A percentile compares a stretch with the other conserved stretches of the same genome.
Conservation (phyloP, 768 basidiomycete species). For the Xerocomellus chrysenteron region DNA sequence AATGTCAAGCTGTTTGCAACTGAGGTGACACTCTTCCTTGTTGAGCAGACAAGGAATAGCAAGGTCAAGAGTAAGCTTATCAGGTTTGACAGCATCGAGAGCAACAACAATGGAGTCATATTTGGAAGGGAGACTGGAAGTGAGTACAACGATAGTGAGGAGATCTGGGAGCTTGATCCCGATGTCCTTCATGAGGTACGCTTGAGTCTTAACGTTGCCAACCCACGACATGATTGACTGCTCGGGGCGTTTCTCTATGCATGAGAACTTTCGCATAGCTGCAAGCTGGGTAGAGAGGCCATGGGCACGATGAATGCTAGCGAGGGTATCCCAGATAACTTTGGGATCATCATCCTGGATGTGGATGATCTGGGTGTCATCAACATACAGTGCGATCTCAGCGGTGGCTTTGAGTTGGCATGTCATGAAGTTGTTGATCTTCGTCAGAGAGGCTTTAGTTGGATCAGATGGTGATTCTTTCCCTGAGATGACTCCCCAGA, state of each 20-base stretch:
- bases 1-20: background rate
- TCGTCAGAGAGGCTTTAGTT: too few relatives aligned
- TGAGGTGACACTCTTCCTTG: background rate
- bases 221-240: background rate
- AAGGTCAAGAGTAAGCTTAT: background rate
- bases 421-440: too few relatives aligned
- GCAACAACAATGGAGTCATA: background rate
- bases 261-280: background rate
- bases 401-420: background rate
- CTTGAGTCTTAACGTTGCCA: background rate
- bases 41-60: background rate
- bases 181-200: background rate
- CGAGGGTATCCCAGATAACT: background rate
- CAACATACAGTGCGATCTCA: background rate
- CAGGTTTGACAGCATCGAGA: background rate
- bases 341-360: background rate
- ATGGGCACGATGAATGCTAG: background rate
- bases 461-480: too few relatives aligned
- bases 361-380: background rate
- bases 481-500: too few relatives aligned
- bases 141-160: background rate
- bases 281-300: background rate
- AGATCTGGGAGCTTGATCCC: background rate
- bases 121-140: background rate
- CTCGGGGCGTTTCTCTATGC: background rate